phyloP scores from a whole-genome alignment of 192 early-diverging fungal genomes.

The Coemansia sp. region DNA sequence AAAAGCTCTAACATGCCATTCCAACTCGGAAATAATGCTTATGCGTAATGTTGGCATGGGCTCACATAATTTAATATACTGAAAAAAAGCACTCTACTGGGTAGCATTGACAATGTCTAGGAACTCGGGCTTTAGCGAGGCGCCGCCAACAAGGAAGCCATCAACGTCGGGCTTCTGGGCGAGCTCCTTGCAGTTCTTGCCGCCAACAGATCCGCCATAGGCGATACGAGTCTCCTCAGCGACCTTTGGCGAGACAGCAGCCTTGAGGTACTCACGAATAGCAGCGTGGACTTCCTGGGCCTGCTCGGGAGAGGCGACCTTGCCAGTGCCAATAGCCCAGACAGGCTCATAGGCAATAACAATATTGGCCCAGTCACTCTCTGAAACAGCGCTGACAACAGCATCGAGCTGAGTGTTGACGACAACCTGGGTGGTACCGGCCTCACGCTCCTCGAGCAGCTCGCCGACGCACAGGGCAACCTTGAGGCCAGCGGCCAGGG shows the following conservation, averaged over 20 bases:
- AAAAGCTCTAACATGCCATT: slow-evolving; percentile 14
- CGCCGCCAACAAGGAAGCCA: slow-evolving; percentile 99
- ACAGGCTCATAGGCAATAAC: slow-evolving; percentile 99
- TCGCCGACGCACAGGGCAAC: slow-evolving; percentile 97
- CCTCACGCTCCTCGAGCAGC: slow-evolving; percentile 93
- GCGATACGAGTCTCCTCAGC: slow-evolving; percentile 91
- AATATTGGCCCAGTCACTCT: slow-evolving; percentile 86
- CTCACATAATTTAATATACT: neutral
- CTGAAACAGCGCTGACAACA: slow-evolving; percentile 69
- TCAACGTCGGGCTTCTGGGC: slow-evolving; percentile 90
- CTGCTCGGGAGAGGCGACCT: slow-evolving; percentile 93
- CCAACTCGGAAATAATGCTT: neutral
- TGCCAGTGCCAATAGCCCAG: slow-evolving; percentile 99
- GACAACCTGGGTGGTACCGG: slow-evolving; percentile 82
- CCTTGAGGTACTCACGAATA: slow-evolving; percentile 86
- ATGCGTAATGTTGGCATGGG: neutral
- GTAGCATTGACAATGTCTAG: slow-evolving; percentile 65
- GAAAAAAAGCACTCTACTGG: slow-evolving; percentile 15
- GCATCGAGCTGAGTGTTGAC: slow-evolving; percentile 89
- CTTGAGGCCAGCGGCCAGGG: slow-evolving; percentile 83
- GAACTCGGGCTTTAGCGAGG: slow-evolving; percentile 93
- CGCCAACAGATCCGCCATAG: slow-evolving; percentile 97
- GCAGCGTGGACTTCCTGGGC: slow-evolving; percentile 94
- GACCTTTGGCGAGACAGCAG: slow-evolving; percentile 81
- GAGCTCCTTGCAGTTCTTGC: slow-evolving; percentile 79